A percentile compares a stretch with the other conserved stretches of the same genome.
Evolutionary conservation across 345 rosid species (phyloP).

Genomic region (Hypericum androsaemum): DNA sequence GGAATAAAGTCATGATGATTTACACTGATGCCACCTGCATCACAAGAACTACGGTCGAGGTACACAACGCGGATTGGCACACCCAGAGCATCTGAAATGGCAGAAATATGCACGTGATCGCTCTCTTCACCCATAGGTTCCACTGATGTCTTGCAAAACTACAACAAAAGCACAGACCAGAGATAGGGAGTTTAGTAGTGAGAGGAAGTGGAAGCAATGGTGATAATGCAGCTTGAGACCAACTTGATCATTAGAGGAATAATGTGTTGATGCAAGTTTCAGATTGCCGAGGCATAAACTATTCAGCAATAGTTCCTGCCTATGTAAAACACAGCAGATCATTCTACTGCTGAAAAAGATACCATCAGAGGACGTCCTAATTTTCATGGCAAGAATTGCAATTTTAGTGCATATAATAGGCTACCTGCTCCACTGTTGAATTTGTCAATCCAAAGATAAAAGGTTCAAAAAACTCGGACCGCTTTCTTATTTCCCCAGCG

Average conservation of each 20-base stretch:
- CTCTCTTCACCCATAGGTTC: conserved; percentile 99
- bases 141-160: conserved; percentile 98
- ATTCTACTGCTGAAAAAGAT: no score
- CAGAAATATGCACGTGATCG: conserved; percentile 93
- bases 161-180: conserved; percentile 13
- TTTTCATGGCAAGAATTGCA: no score
- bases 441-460: conserved; percentile 76
- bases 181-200: conserved; percentile 9
- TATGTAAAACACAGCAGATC: no score
- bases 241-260: no score
- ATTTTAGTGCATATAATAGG: no score
- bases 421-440: conserved; percentile 86
- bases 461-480: conserved; percentile 84
- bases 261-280: no score
- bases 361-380: no score
- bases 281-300: no score
- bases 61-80: conserved; percentile 88
- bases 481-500: conserved; percentile 83
- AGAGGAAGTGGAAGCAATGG: background rate
- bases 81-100: conserved; percentile 85
- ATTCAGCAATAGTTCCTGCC: no score
- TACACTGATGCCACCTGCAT: conserved; percentile 56
- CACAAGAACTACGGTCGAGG: conserved; percentile 93
- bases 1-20: conserved; percentile 94
- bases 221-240: background rate